Evolutionary conservation across 2,329 filamentous ascomycete genomes (phyloP).

Genomic region (Monilinia fructicola): DNA sequence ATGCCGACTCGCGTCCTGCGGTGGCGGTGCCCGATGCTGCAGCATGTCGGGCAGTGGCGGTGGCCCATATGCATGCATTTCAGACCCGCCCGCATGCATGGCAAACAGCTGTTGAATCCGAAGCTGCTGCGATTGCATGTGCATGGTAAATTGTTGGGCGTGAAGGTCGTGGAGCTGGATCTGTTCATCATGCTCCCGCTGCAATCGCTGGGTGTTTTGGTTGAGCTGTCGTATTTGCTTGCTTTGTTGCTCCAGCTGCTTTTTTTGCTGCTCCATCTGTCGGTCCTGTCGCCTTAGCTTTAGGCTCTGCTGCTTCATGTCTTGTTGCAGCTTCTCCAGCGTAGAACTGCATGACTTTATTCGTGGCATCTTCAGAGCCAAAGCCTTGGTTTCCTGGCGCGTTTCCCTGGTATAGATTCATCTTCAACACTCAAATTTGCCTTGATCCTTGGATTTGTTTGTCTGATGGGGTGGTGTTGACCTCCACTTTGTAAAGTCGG

Average conservation of each 20-base stretch:
- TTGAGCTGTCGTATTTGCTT: background rate
- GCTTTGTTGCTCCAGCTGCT: background rate
- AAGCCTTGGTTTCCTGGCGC: background rate
- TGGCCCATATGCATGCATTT: background rate
- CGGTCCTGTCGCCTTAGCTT: background rate
- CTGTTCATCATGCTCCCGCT: background rate
- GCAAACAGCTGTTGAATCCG: background rate
- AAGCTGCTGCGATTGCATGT: background rate
- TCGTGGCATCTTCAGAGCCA: background rate
- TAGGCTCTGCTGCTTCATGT: background rate
- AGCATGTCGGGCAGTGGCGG: background rate
- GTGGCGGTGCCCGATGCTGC: background rate
- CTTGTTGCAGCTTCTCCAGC: background rate
- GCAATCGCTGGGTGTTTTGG: background rate
- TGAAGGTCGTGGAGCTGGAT: background rate
- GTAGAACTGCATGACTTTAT: background rate
- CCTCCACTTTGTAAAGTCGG: background rate
- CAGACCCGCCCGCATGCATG: background rate
- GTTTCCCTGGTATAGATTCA: background rate
- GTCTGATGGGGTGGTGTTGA: background rate
- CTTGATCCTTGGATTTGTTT: background rate
- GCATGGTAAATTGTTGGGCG: background rate
- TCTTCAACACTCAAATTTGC: background rate
- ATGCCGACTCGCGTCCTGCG: too few relatives aligned
- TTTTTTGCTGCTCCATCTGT: background rate